Evolutionary conservation across 257 asterid genomes (phyloP).

Genomic region (Coffea canephora): DNA sequence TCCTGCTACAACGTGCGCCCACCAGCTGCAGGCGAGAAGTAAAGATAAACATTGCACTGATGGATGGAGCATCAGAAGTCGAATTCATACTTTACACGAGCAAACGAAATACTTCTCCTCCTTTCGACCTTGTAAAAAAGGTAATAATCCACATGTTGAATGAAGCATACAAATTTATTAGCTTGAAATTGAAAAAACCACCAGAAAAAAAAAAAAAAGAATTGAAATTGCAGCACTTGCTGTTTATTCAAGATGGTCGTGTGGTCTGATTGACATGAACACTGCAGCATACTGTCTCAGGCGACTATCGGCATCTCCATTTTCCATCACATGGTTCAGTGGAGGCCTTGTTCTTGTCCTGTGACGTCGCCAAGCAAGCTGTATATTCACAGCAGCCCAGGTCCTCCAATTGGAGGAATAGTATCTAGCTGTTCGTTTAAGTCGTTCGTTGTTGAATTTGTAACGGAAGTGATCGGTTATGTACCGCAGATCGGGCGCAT

Average conservation of each 20-base stretch:
- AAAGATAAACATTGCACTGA: neutral
- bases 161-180: neutral
- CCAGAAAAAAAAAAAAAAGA: too few species aligned
- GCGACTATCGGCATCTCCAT: slow-evolving; percentile 49
- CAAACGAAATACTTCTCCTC: neutral
- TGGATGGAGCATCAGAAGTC: neutral
- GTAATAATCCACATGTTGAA: neutral
- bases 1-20: too few species aligned
- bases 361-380: slow-evolving; percentile 76
- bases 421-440: slow-evolving; percentile 58
- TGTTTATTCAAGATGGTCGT: slow-evolving; percentile 82
- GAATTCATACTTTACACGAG: neutral
- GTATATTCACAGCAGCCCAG: slow-evolving; percentile 92
- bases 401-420: slow-evolving; percentile 93
- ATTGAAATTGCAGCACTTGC: neutral
- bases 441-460: slow-evolving; percentile 78
- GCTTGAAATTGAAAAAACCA: neutral
- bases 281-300: slow-evolving; percentile 77
- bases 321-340: slow-evolving; percentile 13
- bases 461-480: slow-evolving; percentile 83
- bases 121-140: neutral
- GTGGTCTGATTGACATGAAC: slow-evolving; percentile 86
- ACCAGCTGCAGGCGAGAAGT: too few species aligned
- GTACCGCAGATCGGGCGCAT: slow-evolving; percentile 58
- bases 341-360: slow-evolving; percentile 47